Percentiles rank a stretch among this genome's conserved stretches.
Conservation (phyloP, 345 rosid species). For the Alliaria petiolata region DNA sequence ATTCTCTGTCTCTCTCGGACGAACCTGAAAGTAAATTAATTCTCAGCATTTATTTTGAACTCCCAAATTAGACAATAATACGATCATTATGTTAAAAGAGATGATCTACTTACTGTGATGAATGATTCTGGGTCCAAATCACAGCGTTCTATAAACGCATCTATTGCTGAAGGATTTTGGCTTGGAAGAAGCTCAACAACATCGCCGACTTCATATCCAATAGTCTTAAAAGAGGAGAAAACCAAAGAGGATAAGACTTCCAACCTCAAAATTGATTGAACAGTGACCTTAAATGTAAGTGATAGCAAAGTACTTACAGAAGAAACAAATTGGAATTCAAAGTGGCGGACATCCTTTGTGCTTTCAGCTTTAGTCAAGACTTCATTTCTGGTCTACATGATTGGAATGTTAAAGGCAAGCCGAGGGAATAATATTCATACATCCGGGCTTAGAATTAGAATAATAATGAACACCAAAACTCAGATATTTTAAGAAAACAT, state of each 20-base stretch:
- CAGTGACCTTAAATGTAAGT: not conserved
- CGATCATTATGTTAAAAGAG: not conserved
- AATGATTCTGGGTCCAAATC: constrained; percentile 75
- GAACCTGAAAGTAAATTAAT: constrained; percentile 47
- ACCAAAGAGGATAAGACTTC: not conserved
- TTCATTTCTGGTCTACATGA: constrained; percentile 53
- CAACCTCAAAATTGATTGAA: not conserved
- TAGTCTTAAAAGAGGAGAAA: constrained; percentile 40
- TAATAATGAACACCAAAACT: not conserved
- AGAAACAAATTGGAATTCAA: constrained; percentile 79
- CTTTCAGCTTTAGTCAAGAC: constrained; percentile 51
- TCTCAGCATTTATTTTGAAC: not conserved
- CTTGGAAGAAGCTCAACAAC: constrained; percentile 85
- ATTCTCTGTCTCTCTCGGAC: constrained; percentile 43
- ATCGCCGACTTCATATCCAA: constrained; percentile 72
- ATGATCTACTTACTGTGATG: constrained; percentile 52
- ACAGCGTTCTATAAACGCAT: constrained; percentile 69
- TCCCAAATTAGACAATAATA: not conserved
- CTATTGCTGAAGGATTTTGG: constrained; percentile 58
- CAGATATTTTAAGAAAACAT: not conserved
- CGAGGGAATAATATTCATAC: not conserved
- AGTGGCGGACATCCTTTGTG: constrained; percentile 85
- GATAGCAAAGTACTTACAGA: constrained; percentile 46
- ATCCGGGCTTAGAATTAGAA: not conserved
- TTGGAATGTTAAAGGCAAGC: constrained; percentile 15